Percentiles rank a stretch among this genome's conserved stretches.
Conservation (phyloP, 176 grass and related monocot species). For the Hordeum vulgare region DNA sequence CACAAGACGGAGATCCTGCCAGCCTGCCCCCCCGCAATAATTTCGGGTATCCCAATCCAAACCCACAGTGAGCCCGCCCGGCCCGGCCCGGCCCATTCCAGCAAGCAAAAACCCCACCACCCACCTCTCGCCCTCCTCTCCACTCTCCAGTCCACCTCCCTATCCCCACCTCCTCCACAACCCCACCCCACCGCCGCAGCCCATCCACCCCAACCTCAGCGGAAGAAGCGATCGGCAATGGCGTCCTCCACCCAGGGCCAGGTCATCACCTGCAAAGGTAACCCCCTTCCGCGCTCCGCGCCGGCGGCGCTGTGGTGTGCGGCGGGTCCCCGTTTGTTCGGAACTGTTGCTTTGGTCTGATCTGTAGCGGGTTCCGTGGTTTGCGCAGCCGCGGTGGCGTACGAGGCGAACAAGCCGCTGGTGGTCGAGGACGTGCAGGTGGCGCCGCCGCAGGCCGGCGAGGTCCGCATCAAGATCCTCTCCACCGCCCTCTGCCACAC, state of each 20-base stretch:
- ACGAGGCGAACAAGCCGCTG: slow-evolving; percentile 77
- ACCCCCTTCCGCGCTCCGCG: not conserved
- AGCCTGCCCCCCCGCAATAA: not conserved
- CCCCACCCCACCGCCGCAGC: not conserved
- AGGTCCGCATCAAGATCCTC: slow-evolving; percentile 90
- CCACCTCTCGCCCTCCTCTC: not conserved
- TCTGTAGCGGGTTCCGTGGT: not conserved
- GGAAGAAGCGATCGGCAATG: slow-evolving; percentile 12
- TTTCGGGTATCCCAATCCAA: not conserved
- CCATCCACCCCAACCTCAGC: not conserved
- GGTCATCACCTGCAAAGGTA: slow-evolving; percentile 99
- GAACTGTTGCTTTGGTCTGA: slow-evolving; percentile 18
- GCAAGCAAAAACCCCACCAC: not conserved
- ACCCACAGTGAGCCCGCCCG: not conserved
- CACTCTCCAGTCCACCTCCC: not conserved
- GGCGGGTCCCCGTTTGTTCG: no score
- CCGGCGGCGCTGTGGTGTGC: no score
- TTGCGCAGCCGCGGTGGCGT: slow-evolving; percentile 79
- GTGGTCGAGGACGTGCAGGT: slow-evolving; percentile 97
- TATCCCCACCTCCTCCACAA: slow-evolving; percentile 3
- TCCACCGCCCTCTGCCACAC: slow-evolving; percentile 95
- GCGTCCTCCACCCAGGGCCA: slow-evolving; percentile 66
- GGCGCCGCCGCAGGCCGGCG: slow-evolving; percentile 93
- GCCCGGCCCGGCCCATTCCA: slow-evolving; percentile 11
- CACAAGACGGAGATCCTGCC: not conserved